Evolutionary conservation across 2,329 filamentous ascomycete genomes (phyloP).

Genomic region (Trichoderma simmonsii): DNA sequence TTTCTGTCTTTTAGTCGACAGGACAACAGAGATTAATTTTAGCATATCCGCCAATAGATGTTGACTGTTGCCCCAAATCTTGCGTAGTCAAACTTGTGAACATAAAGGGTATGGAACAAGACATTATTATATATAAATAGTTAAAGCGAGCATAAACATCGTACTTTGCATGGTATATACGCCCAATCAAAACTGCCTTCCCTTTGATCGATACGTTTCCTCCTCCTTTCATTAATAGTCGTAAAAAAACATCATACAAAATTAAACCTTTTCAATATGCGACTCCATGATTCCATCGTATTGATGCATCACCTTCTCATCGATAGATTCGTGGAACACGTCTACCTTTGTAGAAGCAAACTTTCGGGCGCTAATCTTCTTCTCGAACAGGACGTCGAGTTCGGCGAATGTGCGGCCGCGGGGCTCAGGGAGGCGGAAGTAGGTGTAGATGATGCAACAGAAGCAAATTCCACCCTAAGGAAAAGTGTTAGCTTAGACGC

Average conservation of each 20-base stretch:
- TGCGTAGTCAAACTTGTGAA: neutral
- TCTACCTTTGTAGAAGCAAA: conserved; percentile 61
- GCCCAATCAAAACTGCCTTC: neutral
- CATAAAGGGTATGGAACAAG: neutral
- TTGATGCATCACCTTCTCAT: conserved; percentile 45
- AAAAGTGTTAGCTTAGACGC: neutral
- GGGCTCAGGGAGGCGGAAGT: conserved; percentile 63
- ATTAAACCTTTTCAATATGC: conserved; percentile 14
- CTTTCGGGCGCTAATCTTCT: conserved; percentile 65
- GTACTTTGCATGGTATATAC: conserved; percentile 4
- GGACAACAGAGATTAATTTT: neutral
- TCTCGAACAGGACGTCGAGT: conserved; percentile 80
- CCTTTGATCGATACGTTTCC: neutral
- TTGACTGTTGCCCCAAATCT: neutral
- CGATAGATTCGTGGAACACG: conserved; percentile 52
- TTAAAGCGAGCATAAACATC: neutral
- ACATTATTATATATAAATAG: neutral
- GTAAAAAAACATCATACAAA: neutral
- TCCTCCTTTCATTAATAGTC: neutral
- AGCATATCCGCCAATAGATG: conserved; percentile 2
- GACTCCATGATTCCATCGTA: conserved; percentile 41
- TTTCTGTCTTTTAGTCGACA: neutral
- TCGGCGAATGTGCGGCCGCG: conserved; percentile 79
- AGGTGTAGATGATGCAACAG: conserved; percentile 73
- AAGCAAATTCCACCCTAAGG: conserved; percentile 68